Conservation (phyloP, 2,329 filamentous ascomycete species). For the Monilinia laxa region DNA sequence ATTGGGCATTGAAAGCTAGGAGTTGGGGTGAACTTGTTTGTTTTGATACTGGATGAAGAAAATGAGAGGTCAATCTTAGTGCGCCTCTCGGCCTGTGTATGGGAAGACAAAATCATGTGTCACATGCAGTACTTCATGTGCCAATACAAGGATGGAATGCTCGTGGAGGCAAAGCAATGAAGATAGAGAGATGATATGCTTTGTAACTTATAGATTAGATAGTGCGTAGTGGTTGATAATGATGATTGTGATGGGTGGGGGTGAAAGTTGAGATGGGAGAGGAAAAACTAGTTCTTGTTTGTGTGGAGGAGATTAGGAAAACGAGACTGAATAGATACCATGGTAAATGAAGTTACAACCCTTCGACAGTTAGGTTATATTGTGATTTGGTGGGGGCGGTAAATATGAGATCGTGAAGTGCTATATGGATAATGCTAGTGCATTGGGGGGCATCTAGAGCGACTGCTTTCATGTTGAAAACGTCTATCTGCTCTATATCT, state of each 20-base stretch:
- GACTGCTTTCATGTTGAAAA: no score
- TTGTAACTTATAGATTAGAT: conserved; percentile 14
- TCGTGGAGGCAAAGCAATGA: background rate
- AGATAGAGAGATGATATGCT: conserved; percentile 4
- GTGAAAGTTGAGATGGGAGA: conserved; percentile 8
- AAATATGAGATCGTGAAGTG: background rate
- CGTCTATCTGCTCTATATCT: no score
- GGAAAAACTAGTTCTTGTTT: background rate
- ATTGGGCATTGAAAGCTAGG: conserved; percentile 16
- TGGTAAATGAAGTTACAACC: background rate
- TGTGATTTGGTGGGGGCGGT: background rate
- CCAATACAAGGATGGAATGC: background rate
- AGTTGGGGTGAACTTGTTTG: conserved; percentile 15
- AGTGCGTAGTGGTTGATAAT: background rate
- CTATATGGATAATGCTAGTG: no score
- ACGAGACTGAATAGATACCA: background rate
- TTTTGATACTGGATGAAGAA: conserved; percentile 1
- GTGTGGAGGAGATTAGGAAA: background rate
- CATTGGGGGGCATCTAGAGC: no score
- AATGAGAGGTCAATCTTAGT: background rate
- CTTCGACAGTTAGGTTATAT: background rate
- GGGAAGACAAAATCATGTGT: no score
- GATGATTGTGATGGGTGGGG: background rate
- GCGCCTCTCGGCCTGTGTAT: background rate
- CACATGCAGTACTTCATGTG: background rate